Percentiles rank a stretch among this genome's conserved stretches.
These are phyloP conservation scores for Lactuca saligna DNA, from an alignment of 129 eudicot genomes.

Conservation along the genomic window DNA sequence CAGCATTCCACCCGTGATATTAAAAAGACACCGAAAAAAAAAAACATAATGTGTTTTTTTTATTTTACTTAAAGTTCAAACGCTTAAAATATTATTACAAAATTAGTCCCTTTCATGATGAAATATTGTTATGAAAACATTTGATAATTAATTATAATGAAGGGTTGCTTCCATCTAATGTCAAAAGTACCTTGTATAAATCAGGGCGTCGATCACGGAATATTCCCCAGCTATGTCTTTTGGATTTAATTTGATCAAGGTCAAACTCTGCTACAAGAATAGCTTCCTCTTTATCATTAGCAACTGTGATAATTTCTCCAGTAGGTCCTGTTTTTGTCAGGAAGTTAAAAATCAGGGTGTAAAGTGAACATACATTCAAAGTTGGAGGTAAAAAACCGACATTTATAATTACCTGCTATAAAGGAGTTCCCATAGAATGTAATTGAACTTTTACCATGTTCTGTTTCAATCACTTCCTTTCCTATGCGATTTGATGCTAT, in stretches of 20 bases:
- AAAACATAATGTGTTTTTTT: not conserved
- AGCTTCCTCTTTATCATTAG: constrained; percentile 85
- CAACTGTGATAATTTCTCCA: constrained; percentile 81
- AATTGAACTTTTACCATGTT: constrained; percentile 92
- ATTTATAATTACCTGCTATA: constrained; percentile 67
- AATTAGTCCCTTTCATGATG: constrained; percentile 30
- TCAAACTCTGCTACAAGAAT: constrained; percentile 77
- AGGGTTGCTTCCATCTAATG: constrained; percentile 82
- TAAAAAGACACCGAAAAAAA: constrained; percentile 5
- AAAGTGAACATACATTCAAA: not conserved
- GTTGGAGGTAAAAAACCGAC: constrained; percentile 3
- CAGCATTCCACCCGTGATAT: constrained; percentile 24
- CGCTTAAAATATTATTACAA: constrained; percentile 13
- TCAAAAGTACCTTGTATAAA: constrained; percentile 89
- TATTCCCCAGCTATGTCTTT: constrained; percentile 90
- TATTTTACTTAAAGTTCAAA: constrained; percentile 17
- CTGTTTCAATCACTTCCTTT: constrained; percentile 81
- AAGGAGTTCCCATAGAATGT: constrained; percentile 97
- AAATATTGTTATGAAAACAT: constrained; percentile 13
- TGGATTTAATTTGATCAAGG: constrained; percentile 72
- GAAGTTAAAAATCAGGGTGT: not conserved
- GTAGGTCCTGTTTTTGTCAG: constrained; percentile 60
- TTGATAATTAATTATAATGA: constrained; percentile 33
- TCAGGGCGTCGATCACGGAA: constrained; percentile 97
- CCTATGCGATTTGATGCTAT: constrained; percentile 98